Evolutionary conservation across 2,329 filamentous ascomycete species (phyloP), one percentile per base, ranked within the genome.

Genomic region (Geosmithia putterillii): DNA sequence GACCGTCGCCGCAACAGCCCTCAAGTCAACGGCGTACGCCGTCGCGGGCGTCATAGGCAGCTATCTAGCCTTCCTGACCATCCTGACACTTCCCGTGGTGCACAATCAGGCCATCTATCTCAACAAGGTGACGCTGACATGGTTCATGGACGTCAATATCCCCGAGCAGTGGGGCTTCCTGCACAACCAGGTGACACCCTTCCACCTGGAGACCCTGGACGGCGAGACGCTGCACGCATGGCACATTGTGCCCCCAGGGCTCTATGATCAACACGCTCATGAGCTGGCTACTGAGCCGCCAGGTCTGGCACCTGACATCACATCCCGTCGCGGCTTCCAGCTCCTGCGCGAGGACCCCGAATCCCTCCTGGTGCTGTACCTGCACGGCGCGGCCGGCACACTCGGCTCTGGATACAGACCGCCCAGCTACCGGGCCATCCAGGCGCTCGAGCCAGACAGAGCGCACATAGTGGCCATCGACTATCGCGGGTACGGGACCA

Each of bases 151-250:
- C 54, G 58, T 83, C 38, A 73, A 76, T 44, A 64, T 75, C 37
- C 79, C 82, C 0, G 81, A 86, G 53, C 70, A 74, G 42, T 85
- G 79, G 59, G 83, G 83, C 0, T 87, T 87, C 54, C 67, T 80
- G 23, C 77, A 73, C 52, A 80, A 81, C 46, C 83, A 90, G 61
- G 76, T 85, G 2, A 81, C 80, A 15, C 79, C 83, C 0, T 88
- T 89, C 56, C 74, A 72, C 41, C 60, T 88, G 35, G 59, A 58
- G 3, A 86, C 83, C 0, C 62, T 71, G 0, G 83, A 88, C 56
- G 71, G 76, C 32, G 77, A 83, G 55, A 74, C 64, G 0, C 61
- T 89, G 3, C 83, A 83, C 53, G 81, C 79, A 37, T 89, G 83
- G 83, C 83, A 88, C 57, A 69, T 89, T 37, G 63, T 87, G n/a